phyloP scores from a whole-genome alignment of 306 rosid species.

The Pterocarpus santalinus region DNA sequence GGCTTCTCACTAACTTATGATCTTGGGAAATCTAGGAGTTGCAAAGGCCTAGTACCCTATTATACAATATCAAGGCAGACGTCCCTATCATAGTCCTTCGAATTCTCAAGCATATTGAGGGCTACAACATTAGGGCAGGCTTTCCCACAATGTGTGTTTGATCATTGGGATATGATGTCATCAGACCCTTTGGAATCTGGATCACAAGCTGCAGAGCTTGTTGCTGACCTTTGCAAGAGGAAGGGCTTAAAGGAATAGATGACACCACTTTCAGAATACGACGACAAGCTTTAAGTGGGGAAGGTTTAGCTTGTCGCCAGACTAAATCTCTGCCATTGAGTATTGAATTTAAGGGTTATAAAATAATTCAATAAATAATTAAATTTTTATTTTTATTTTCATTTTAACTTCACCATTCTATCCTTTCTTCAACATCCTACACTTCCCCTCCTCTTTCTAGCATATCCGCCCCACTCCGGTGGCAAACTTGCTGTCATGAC shows the following conservation, averaged over 20 bases:
- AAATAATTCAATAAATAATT: too few species aligned
- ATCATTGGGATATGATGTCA: conserved; percentile 77
- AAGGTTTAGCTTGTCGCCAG: too few species aligned
- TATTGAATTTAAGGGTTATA: too few species aligned
- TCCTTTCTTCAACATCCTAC: too few species aligned
- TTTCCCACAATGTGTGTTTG: conserved; percentile 72
- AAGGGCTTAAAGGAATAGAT: conserved; percentile 45
- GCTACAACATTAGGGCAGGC: conserved; percentile 82
- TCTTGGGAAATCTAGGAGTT: conserved; percentile 46
- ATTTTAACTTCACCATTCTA: too few species aligned
- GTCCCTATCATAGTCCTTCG: conserved; percentile 66
- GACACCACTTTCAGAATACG: conserved; percentile 43
- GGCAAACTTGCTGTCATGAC: too few species aligned
- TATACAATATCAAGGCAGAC: conserved; percentile 71
- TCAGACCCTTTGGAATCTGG: conserved; percentile 72
- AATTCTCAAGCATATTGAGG: conserved; percentile 60
- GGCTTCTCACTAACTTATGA: too few species aligned
- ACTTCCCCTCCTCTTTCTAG: too few species aligned
- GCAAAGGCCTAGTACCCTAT: conserved; percentile 71
- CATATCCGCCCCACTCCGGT: too few species aligned
- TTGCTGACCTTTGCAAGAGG: conserved; percentile 44
- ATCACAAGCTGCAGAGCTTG: conserved; percentile 58
- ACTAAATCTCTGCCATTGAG: too few species aligned
- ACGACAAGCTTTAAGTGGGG: conserved; percentile 31
- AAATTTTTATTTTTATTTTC: too few species aligned